Evolutionary conservation across 1,284 basidiomycete genomes (phyloP).

Genomic region (Moesziomyces parantarcticus): DNA sequence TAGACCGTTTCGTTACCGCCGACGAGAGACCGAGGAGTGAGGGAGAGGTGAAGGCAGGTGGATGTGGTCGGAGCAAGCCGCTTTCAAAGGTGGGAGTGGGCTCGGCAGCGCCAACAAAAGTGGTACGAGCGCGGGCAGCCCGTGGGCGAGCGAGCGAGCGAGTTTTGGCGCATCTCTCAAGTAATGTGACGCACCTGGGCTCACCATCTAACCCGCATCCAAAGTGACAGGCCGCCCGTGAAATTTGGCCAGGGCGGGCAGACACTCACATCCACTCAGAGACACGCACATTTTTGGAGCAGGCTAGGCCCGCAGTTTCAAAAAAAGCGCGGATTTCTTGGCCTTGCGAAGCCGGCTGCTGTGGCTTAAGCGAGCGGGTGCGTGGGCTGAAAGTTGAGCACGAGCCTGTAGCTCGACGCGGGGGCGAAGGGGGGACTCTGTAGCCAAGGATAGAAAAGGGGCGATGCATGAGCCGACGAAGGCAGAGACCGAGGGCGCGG

Average conservation of each 20-base stretch:
- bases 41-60: neutral
- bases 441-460: neutral
- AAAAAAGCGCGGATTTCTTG: neutral
- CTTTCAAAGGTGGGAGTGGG: neutral
- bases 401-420: neutral
- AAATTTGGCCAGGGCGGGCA: neutral
- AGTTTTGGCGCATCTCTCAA: neutral
- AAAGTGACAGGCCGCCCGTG: neutral
- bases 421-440: neutral
- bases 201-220: neutral
- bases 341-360: neutral
- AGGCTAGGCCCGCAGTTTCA: neutral
- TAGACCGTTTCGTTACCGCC: too few species aligned
- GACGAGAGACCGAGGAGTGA: neutral
- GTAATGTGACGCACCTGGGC: neutral
- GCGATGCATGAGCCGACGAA: neutral
- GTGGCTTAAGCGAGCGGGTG: neutral
- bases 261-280: too few species aligned
- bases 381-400: neutral
- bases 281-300: neutral
- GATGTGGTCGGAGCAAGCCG: neutral
- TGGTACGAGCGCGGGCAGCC: neutral
- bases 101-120: neutral
- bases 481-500: too few species aligned
- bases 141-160: neutral